Evolutionary conservation across 345 rosid genomes (phyloP), one percentile per base, ranked within the genome.

Genomic region (Lenwebbia sp.): DNA sequence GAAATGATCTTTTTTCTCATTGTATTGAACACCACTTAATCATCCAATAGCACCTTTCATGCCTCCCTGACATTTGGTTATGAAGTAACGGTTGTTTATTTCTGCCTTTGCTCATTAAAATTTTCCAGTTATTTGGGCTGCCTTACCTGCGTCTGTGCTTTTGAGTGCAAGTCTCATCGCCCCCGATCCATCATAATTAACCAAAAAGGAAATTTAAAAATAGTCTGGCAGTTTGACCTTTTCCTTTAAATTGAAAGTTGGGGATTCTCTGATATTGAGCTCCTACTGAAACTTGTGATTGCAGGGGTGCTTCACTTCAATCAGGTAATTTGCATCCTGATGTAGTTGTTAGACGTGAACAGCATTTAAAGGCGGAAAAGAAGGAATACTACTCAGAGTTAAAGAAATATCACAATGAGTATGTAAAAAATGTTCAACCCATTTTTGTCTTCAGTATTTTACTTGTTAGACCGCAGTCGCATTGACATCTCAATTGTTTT

Each of bases 291-390:
- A 87, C 84, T 81, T 84, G 50, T 93, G 89, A 87, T 89, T 92
- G 91, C 96, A 97, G 99, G 99, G 93, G 96, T 83, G 88, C 88
- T 86, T 90, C 92, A 85, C 92, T 97, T 88, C 94, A 94, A 88
- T 94, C 94, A 82, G 93, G 98, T 54, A 87, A 90, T 88, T 92
- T 91, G 87, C 99, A 97, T 86, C 99, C 99, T 85, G 99, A 97
- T 94, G 91, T 89, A 58, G 87, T 96, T 82, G 88, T 93, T 85
- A 90, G 75, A 60, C 91, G 70, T 75, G 99, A 96, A 87, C 89
- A 85, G 82, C 37, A 85, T 84, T 86, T 93, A 84, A 96, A 91
- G 93, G 90, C 83, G 58, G 90, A 82, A 78, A 95, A 93, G 87
- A 92, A 87, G 85, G 90, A 86, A 83, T 91, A 95, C 89, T 92